A percentile compares a stretch with the other conserved stretches of the same genome.
phyloP scores from a whole-genome alignment of 2,329 filamentous ascomycete genomes.

The Exophiala oligosperma region DNA sequence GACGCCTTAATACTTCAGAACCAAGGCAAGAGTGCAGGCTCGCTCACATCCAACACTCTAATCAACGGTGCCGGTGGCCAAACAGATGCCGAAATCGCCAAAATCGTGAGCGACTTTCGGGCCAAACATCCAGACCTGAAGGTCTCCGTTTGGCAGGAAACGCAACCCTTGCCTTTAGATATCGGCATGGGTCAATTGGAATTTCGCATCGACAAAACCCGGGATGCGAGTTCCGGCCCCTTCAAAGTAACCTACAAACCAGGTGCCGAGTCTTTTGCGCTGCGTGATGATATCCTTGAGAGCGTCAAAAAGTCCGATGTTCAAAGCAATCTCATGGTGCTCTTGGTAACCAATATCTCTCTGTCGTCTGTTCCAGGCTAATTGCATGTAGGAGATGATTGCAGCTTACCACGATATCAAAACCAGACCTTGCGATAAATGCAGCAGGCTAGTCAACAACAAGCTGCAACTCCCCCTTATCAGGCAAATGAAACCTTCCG shows the following conservation, averaged over 20 bases:
- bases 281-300: conserved; percentile 37
- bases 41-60: neutral
- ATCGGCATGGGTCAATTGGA: conserved; percentile 33
- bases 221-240: conserved; percentile 22
- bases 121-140: conserved; percentile 20
- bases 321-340: conserved; percentile 39
- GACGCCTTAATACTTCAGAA: conserved; percentile 34
- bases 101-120: conserved; percentile 17
- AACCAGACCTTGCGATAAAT: conserved; percentile 40
- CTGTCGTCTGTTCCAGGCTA: neutral
- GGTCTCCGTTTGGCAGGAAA: conserved; percentile 13
- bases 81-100: conserved; percentile 10
- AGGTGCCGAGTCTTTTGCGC: conserved; percentile 32
- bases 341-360: conserved; percentile 37
- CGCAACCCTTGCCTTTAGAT: conserved; percentile 17
- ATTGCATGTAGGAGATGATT: conserved; percentile 40
- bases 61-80: neutral
- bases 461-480: conserved; percentile 42
- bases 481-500: conserved; percentile 31
- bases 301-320: conserved; percentile 34
- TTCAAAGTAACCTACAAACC: conserved; percentile 38
- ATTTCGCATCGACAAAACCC: conserved; percentile 34
- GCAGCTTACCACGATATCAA: conserved; percentile 44
- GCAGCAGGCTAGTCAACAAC: conserved; percentile 39
- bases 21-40: conserved; percentile 33